Conservation (phyloP, 2,329 filamentous ascomycete species). For the Colletotrichum graminicola region DNA sequence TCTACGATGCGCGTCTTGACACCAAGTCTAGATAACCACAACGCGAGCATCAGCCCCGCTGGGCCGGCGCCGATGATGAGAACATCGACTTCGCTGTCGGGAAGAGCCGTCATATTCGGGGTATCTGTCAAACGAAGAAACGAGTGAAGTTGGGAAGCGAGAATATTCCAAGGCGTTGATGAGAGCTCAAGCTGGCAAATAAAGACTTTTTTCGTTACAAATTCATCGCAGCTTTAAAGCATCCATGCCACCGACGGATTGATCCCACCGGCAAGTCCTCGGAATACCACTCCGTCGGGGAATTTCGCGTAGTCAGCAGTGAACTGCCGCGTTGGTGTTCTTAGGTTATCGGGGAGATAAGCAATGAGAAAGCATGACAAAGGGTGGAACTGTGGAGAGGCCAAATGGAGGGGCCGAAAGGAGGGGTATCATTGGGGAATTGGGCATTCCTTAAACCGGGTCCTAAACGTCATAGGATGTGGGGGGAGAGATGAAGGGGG, state of each 20-base stretch:
- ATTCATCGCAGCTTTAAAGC: background rate
- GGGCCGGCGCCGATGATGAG: slow-evolving; percentile 46
- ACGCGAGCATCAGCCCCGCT: slow-evolving; percentile 57
- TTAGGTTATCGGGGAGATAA: slow-evolving; percentile 32
- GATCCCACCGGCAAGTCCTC: background rate
- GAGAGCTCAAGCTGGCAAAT: background rate
- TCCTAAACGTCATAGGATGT: slow-evolving; percentile 23
- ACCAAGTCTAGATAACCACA: slow-evolving; percentile 57
- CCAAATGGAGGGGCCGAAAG: background rate
- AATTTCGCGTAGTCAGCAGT: background rate
- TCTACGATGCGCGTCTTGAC: slow-evolving; percentile 59
- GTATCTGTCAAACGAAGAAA: no score
- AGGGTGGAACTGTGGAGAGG: background rate
- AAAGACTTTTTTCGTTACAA: background rate
- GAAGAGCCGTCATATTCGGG: slow-evolving; percentile 17
- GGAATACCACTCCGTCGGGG: background rate
- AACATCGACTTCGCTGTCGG: slow-evolving; percentile 35
- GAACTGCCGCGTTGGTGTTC: slow-evolving; percentile 23
- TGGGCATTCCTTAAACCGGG: background rate
- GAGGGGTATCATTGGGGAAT: slow-evolving; percentile 22
- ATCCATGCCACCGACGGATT: background rate
- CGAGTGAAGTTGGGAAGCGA: background rate
- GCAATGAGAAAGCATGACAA: slow-evolving; percentile 42
- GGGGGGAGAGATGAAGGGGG: slow-evolving; percentile 5
- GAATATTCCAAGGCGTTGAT: background rate